Evolutionary conservation across 2,329 filamentous ascomycete genomes (phyloP), one percentile per base, ranked within the genome.

Genomic region (Endoconidiophora laricicola): DNA sequence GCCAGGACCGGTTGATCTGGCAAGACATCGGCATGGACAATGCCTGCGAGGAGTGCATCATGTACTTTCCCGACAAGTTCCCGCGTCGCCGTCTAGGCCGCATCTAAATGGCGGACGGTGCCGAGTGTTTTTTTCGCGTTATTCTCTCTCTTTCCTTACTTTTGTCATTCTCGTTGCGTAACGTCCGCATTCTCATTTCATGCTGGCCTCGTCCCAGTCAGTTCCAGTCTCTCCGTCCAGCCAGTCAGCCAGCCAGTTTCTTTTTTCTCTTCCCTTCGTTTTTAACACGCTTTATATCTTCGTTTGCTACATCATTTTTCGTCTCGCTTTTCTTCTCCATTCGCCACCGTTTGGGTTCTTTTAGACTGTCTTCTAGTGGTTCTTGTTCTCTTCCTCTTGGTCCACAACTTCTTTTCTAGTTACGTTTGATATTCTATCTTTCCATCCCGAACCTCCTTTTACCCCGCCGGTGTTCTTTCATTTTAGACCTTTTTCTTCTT

Each of bases 11-110:
- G 6, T 55, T 60, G 29, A 59, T 65, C 50, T 65, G 63, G 63
- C 61, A 64, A 46, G 65, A 60, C 23, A 62, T 65, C 46, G 54
- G 57, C 22, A 58, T 66, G 56, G 60, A 61, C 40, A 60, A 64
- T 44, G 55, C 59, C 5, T 65, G 64, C 49, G 62, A 65, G 10
- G 60, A 63, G 43, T 66, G 64, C 55, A 54, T 57, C 49, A 56
- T 56, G 41, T 61, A 59, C 55, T 58, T 57, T 36, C 58, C 59
- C 1, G 60, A 61, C 48, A 56, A 54, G 36, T 58, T 56, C 40
- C 55, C 56, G n/a, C 49, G 52, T 20, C 48, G 48, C 39, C 48
- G 52, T 41, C 49, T 45, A n/a, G 46, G 46, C 26, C 46, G 41
- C 20, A 33, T 52, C 22, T 52, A 39, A 43, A 29, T 9, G 4